Percentiles rank a stretch among this genome's conserved stretches.
Conservation (phyloP, 352 stramenopile genomes). For the Phytophthora colocasiae region DNA sequence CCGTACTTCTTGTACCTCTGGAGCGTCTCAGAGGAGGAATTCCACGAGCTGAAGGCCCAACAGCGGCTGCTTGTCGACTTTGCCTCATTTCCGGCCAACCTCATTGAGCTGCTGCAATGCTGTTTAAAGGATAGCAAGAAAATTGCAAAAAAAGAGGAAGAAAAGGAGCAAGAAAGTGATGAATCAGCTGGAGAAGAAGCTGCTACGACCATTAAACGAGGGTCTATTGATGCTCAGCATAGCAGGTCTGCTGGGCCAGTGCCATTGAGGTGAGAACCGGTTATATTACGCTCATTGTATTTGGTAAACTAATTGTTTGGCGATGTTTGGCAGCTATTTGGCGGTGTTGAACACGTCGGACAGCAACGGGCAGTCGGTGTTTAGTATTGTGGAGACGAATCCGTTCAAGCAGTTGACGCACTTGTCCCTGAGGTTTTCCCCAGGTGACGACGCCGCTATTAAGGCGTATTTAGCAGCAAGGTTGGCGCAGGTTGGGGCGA, state of each 20-base stretch:
- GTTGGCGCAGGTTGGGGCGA: conserved; percentile 81
- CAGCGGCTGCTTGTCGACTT: conserved; percentile 95
- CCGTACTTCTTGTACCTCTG: conserved; percentile 94
- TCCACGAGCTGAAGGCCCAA: conserved; percentile 94
- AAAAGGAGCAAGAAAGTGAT: conserved; percentile 10
- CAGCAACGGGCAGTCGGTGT: conserved; percentile 67
- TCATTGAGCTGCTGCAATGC: conserved; percentile 93
- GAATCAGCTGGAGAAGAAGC: conserved; percentile 12
- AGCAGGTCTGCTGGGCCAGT: conserved; percentile 70
- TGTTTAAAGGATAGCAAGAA: conserved; percentile 83
- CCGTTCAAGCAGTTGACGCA: conserved; percentile 96
- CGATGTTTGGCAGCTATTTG: conserved; percentile 61
- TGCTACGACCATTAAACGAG: not conserved
- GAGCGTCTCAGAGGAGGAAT: conserved; percentile 95
- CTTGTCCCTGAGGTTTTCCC: conserved; percentile 87
- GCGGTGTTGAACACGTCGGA: conserved; percentile 84
- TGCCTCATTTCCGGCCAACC: conserved; percentile 88
- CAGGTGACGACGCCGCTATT: conserved; percentile 88
- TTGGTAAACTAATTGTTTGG: too few relatives aligned
- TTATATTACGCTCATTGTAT: not conserved
- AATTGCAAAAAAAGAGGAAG: conserved; percentile 31
- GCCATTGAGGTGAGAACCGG: conserved; percentile 55
- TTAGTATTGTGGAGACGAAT: conserved; percentile 95
- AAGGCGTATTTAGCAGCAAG: conserved; percentile 92
- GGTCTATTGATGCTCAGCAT: conserved; percentile 6